A percentile compares a stretch with the other conserved stretches of the same genome.
Conservation (phyloP, 305 asterid species). For the Fraxinus albicans region DNA sequence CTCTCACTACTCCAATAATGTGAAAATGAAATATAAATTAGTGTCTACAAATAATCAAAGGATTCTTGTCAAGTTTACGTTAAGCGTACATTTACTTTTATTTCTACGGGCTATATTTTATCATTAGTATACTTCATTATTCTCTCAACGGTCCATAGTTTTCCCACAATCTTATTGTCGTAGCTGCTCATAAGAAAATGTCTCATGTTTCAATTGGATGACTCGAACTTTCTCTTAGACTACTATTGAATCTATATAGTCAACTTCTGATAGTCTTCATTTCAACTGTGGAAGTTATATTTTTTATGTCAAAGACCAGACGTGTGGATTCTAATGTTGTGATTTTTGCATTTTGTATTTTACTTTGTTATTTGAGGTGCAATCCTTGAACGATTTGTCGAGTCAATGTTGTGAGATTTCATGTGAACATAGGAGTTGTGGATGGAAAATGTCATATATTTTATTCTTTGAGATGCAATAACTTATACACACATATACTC, state of each 20-base stretch:
- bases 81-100: neutral
- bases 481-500: neutral
- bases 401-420: neutral
- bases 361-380: neutral
- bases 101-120: neutral
- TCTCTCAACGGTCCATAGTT: neutral
- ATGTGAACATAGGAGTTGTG: neutral
- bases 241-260: neutral
- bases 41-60: neutral
- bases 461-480: neutral
- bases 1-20: neutral
- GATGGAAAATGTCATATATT: neutral
- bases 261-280: neutral
- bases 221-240: neutral
- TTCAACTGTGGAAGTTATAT: neutral
- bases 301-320: neutral
- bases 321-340: neutral
- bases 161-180: neutral
- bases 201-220: neutral
- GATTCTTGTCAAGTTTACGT: neutral
- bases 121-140: neutral
- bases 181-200: neutral
- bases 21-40: neutral
- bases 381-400: neutral
- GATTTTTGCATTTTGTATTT: neutral